Conservation (phyloP, 164 flowering plant genomes). For the Platanus orientalis region DNA sequence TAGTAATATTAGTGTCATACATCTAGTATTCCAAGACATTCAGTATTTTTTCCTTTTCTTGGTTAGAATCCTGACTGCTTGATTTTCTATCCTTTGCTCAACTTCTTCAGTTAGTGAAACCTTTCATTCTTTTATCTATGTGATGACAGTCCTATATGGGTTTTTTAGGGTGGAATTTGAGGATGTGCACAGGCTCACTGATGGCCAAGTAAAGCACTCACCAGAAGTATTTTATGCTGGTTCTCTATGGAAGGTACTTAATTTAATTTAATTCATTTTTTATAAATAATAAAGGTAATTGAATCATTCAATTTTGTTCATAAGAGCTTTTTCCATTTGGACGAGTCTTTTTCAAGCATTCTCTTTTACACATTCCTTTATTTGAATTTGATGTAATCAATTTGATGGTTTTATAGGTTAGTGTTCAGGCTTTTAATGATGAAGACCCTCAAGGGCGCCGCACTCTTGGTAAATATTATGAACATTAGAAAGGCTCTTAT, state of each 20-base stretch:
- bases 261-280: too few species aligned
- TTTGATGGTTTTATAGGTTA: constrained; percentile 45
- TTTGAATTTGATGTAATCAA: not conserved
- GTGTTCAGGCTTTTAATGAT: constrained; percentile 96
- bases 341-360: not conserved
- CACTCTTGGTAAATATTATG: constrained; percentile 75
- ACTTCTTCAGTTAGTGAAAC: constrained; percentile 1
- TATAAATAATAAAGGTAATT: too few species aligned
- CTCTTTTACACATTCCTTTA: constrained; percentile 1
- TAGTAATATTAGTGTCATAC: too few species aligned
- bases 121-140: not conserved
- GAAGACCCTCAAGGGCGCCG: constrained; percentile 99
- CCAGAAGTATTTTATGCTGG: constrained; percentile 96
- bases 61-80: not conserved
- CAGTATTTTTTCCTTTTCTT: not conserved
- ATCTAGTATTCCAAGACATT: too few species aligned
- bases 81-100: not conserved
- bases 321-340: not conserved
- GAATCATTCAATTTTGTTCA: not conserved
- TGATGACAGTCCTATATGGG: not conserved
- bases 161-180: constrained; percentile 81
- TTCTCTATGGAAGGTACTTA: constrained; percentile 90
- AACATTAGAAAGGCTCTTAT: not conserved
- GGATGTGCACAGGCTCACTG: constrained; percentile 87
- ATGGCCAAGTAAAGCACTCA: constrained; percentile 97